Evolutionary conservation across 1,139 yeast species (phyloP), one percentile per base, ranked within the genome.

Genomic region (Yarrowia galli): DNA sequence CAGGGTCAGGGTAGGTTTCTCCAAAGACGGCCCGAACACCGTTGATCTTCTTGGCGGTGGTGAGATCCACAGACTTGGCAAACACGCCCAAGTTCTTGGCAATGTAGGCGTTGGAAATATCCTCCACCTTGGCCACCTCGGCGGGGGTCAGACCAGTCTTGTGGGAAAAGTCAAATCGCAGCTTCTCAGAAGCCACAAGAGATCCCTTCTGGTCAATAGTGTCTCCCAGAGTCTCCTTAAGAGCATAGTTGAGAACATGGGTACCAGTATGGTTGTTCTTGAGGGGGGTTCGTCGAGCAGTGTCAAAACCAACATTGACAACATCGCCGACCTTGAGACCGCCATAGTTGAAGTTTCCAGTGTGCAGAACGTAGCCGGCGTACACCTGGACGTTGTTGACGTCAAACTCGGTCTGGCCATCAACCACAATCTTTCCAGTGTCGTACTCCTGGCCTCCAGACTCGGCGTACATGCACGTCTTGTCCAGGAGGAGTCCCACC

Each of bases 371-470:
- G 75, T 91, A 95, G 69, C 99, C 99, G 71, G 89, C 98, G 76
- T 92, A 95, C 65, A 84, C 84, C 81, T 96, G 99, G 66, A 92
- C 98, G 75, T 95, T 92, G 72, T 89, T 89, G 70, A 95, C 98
- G 70, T 86, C 87, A 79, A 95, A 95, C 78, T 93, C 98, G 69
- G 92, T 83, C 73, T 81, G 82, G 67, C 97, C 98, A 75, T 92
- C 98, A 74, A 92, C 87, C 66, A 92, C 95, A 72, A 95, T 83
- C 79, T 87, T 90, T 80, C 99, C 99, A 58, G 96, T 90, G 78
- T 95, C 99, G 76, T 85, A 89, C 79, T 92, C 98, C 83, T 95
- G 99, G 76, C 99, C 99, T 86, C 99, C 99, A 81, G 91, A 97
- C 81, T 95, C 99, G 66, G 99, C 98, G 76, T 95, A 95, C 81